Conservation (phyloP, 768 basidiomycete species). For the Pholiota microspora region DNA sequence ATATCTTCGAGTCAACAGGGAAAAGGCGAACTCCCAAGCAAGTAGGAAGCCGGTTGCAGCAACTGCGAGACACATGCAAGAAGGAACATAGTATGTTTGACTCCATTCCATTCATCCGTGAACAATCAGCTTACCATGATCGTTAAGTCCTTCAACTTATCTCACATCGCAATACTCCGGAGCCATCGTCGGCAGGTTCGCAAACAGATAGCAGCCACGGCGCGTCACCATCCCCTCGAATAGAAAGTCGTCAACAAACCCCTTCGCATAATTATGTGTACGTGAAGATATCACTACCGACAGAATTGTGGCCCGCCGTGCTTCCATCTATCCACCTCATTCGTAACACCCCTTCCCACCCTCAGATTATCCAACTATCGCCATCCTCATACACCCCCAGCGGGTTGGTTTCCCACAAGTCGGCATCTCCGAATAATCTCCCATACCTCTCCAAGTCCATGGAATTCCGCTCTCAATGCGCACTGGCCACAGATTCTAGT, state of each 20-base stretch:
- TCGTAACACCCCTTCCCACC: conserved; percentile 14
- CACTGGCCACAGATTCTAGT: conserved; percentile 39
- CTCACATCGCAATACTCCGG: conserved; percentile 19
- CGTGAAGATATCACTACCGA: conserved; percentile 22
- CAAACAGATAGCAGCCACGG: conserved; percentile 17
- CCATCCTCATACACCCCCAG: conserved; percentile 13
- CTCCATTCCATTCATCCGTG: background rate
- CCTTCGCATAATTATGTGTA: conserved; percentile 17
- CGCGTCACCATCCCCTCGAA: conserved; percentile 19
- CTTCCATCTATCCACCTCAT: conserved; percentile 20
- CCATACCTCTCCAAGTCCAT: conserved; percentile 26
- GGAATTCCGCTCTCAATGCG: conserved; percentile 46
- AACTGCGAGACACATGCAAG: conserved; percentile 68
- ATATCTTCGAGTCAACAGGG: conserved; percentile 63
- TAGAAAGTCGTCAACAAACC: conserved; percentile 3
- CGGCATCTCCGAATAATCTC: conserved; percentile 5
- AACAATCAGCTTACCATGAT: background rate
- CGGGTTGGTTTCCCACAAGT: background rate
- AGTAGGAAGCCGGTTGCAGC: conserved; percentile 77
- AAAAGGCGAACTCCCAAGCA: conserved; percentile 71
- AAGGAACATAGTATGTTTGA: conserved; percentile 33
- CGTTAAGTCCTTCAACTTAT: conserved; percentile 30
- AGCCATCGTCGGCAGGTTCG: conserved; percentile 13
- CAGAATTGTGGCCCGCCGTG: conserved; percentile 16
- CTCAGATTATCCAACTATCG: conserved; percentile 19